Evolutionary conservation across 345 rosid genomes (phyloP).

Genomic region (Eucalyptus coolabah): DNA sequence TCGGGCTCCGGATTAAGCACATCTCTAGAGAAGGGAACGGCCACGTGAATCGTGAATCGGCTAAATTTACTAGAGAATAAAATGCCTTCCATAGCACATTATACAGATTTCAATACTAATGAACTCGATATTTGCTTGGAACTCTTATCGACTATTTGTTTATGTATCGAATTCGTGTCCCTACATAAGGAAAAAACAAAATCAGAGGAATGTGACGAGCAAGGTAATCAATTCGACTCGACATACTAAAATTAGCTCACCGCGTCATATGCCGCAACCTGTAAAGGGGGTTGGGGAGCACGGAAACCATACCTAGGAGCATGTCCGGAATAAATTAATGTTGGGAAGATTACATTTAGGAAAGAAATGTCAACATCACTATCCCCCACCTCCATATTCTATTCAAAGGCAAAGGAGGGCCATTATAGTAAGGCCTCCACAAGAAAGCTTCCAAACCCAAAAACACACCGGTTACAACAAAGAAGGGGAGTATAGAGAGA

Average conservation of each 20-base stretch:
- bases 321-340: not conserved
- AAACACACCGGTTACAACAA: not conserved
- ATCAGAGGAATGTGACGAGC: not conserved
- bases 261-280: not conserved
- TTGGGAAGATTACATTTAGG: not conserved
- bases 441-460: not conserved
- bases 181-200: not conserved
- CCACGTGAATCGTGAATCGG: rapidly evolving
- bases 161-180: not conserved
- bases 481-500: not conserved
- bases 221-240: not conserved
- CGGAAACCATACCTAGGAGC: not conserved
- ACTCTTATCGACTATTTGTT: not conserved
- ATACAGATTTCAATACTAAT: not conserved
- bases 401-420: not conserved
- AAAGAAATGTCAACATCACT: not conserved
- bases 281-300: not conserved
- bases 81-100: not conserved
- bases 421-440: not conserved
- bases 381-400: not conserved
- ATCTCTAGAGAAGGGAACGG: not conserved
- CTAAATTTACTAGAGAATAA: not conserved
- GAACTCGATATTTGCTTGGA: not conserved
- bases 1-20: not conserved
- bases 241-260: not conserved